Evolutionary conservation across 1,284 basidiomycete genomes (phyloP), one percentile per base, ranked within the genome.

Genomic region (Pascua guehoae): DNA sequence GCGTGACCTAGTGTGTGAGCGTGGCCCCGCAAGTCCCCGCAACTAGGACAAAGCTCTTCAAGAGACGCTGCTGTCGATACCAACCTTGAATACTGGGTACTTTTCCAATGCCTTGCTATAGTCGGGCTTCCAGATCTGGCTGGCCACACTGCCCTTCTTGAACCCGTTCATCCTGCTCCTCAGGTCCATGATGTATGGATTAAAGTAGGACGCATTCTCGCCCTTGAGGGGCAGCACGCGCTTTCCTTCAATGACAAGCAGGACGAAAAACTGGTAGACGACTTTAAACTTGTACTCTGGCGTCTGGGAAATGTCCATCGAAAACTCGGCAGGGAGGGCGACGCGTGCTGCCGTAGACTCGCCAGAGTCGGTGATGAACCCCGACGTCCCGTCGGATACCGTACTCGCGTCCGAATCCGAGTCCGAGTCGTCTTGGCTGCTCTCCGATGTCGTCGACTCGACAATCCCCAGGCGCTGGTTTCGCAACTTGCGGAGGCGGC

Each of bases 211-310:
- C 11, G 56, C 53, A 2, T 59, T 41, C 16, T 66, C 61, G 12
- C 61, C 61, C 15, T 43, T 49, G 5, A 74, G 60, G 1, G 69
- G 67, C 14, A 72, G 47, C 4, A 63, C 47, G n/a, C 51, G 51
- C 1, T 61, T 48, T 8, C 60, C 63, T 47, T 79, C 81, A 36
- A 89, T 84, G 24, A 87, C 86, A 43, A 92, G 78, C 63, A 91
- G 86, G 3, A 91, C 86, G 63, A 91, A 86, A 43, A 91, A 83
- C 68, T 93, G 90, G 65, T 88, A 91, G 39, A 92, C 82, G 49
- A 88, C 86, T 58, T 74, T 72, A 65, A 75, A 73, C 53, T 74
- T 73, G 66, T 65, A 73, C 52, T 74, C 73, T 4, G 70, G 67
- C n/a, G 69, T 66, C 71, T 91, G 85, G 68, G 86, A 84, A 58